Evolutionary conservation across 176 grass and related monocot species (phyloP), one percentile per base, ranked within the genome.

Genomic region (Raddia guianensis): DNA sequence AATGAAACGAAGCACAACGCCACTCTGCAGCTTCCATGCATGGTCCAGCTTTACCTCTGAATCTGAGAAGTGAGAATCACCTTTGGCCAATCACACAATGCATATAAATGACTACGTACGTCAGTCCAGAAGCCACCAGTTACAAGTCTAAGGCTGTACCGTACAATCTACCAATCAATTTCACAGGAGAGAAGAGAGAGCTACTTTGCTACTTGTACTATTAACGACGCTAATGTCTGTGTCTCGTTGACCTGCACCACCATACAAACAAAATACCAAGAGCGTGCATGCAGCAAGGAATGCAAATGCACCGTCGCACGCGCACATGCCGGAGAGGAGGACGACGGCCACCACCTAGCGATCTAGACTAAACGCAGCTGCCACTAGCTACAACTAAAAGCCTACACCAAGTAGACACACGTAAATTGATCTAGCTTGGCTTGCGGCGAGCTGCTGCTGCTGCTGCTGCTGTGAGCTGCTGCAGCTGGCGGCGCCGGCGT

Each of bases 401-500:
- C 37, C 3, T 43, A 63, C 33, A 77, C 19, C 9, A 16, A 43
- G 40, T 5, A 10, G 44, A 73, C 45, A 4, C 60, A 61, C 3
- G 27, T 13, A 7, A 7, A 40, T 40, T 69, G 47, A 40, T 40
- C 47, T 49, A 68, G 9, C 57, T 69, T 59, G 56, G 9, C 57
- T 69, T 59, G 52, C 65, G 83, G 63, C 4, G 72, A 64, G 73
- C 73, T 71, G 73, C 78, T 16, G 42, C n/a, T n/a, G n/a, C n/a
- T n/a, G n/a, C n/a, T n/a, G n/a, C 74, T 91, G 81, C 72, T 83
- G 63, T 3, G 72, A 64, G 73, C 73, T 71, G 73, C 78, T 16
- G 42, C 72, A 60, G 68, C 61, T 13, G 37, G 49, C 20, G 45
- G 49, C 20, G 45, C 63, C 59, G 49, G 83, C 76, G 64, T 89